Evolutionary conservation across 345 rosid species (phyloP), one percentile per base, ranked within the genome.

Genomic region (Corchorus capsularis): DNA sequence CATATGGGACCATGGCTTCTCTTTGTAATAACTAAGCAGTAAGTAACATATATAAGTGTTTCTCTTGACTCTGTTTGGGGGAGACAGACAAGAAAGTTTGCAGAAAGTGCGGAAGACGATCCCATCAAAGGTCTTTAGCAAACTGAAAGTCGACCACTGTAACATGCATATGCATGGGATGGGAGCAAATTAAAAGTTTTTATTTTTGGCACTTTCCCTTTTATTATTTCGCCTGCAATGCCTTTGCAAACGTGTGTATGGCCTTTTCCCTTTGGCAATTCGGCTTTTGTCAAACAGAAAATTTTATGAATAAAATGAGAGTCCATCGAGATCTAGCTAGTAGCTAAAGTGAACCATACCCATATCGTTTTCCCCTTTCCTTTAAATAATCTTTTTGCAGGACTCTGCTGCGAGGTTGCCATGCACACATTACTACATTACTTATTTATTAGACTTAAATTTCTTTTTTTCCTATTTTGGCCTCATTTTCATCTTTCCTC

Each of bases 41-140:
- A 45, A 45, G 47, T 5, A 45, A 8, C 8, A 45, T 39, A 39
- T 39, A 39, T 39, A 68, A 46, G 56, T 32, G 56, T 47, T 22
- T 6, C 6, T 27, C 27, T 17, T 37, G 15, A 39, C 45, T 69
- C 59, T 16, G 73, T 69, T 69, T 69, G 15, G 73, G 59, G 43
- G 56, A 67, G 55, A 67, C 71, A 47, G 13, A 46, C 71, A 47
- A 22, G 19, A 27, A 47, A 47, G 43, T 14, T 68, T 47, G 8
- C 72, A 27, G 41, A 14, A 27, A 67, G 59, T 69, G 54, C 8
- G 45, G 57, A 49, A 27, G 41, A 49, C 57, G 22, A 67, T 67
- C 71, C 71, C 72, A 69, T 69, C 72, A 69, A 69, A 32, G 27
- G 45, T 50, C 45, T 50, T 32, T 50, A 69, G 57, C 60, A 69